Evolutionary conservation across 352 stramenopile species (phyloP), one percentile per base, ranked within the genome.

Genomic region (Peronospora belbahrii): DNA sequence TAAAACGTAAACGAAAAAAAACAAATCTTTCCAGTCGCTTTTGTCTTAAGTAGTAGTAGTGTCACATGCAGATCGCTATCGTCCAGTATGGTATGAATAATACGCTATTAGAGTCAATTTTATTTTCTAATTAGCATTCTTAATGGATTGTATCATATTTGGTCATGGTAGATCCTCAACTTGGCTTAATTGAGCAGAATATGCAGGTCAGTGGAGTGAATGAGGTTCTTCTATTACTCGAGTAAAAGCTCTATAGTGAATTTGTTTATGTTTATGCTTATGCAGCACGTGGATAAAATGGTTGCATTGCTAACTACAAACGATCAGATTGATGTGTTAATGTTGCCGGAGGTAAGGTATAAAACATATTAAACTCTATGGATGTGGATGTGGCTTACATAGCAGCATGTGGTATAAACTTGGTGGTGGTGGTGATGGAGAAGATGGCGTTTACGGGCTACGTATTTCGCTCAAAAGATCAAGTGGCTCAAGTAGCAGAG

Each of bases 31-130:
- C n/a, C n/a, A n/a, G n/a, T n/a, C n/a, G n/a, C n/a, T n/a, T n/a
- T n/a, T n/a, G n/a, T n/a, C n/a, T n/a, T n/a, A n/a, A n/a, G n/a
- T n/a, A n/a, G n/a, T 19, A 10, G 2, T 9, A 14, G 17, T 6
- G 4, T 10, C 51, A 24, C 2, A 83, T 91, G 68, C 73, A 77
- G 55, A 59, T 86, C 25, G 77, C 60, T 40, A 87, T 91, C 55
- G 73, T 91, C 19, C 76, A 91, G 58, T 88, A 84, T 69, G 77
- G 77, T 88, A n/a, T n/a, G n/a, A n/a, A n/a, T n/a, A n/a, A n/a
- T n/a, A n/a, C n/a, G n/a, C n/a, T n/a, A n/a, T n/a, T n/a, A n/a
- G n/a, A n/a, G n/a, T n/a, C n/a, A n/a, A n/a, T n/a, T n/a, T n/a
- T n/a, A n/a, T n/a, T n/a, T n/a, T n/a, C n/a, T n/a, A n/a, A n/a